Conservation (phyloP, 148 eudicot species). For the Bassia scoparia region DNA sequence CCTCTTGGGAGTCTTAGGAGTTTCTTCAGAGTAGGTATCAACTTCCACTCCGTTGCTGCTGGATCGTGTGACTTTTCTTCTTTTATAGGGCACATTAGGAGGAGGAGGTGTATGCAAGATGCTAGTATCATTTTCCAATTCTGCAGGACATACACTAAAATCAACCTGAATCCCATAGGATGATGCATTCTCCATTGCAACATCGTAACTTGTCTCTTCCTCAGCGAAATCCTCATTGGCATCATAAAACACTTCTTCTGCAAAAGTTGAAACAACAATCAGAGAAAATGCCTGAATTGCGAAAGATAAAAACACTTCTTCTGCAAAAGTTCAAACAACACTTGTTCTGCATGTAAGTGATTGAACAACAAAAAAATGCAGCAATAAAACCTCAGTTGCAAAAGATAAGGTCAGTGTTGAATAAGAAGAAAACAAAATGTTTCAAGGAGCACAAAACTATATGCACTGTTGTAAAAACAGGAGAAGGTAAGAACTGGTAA, state of each 20-base stretch:
- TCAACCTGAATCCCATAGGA: conserved; percentile 30
- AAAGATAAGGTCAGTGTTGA: too few species aligned
- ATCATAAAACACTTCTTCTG: conserved; percentile 79
- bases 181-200: conserved; percentile 37
- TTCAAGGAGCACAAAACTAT: neutral
- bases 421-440: neutral
- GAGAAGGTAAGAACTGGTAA: neutral
- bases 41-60: conserved; percentile 32
- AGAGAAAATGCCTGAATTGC: neutral
- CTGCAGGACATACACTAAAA: conserved; percentile 36
- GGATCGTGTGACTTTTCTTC: conserved; percentile 64
- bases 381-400: too few species aligned
- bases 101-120: conserved; percentile 65
- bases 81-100: conserved; percentile 62
- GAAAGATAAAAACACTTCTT: too few species aligned
- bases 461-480: neutral
- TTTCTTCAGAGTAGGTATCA: conserved; percentile 42
- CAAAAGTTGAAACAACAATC: conserved; percentile 18
- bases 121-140: conserved; percentile 20
- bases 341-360: too few species aligned
- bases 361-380: neutral
- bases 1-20: conserved; percentile 29
- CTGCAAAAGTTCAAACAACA: too few species aligned
- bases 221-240: conserved; percentile 57
- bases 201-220: conserved; percentile 34